A percentile compares a stretch with the other conserved stretches of the same genome.
These are phyloP conservation scores for Chaetomium tenue DNA, from an alignment of 495 filamentous ascomycete genomes.

Conservation along the genomic window DNA sequence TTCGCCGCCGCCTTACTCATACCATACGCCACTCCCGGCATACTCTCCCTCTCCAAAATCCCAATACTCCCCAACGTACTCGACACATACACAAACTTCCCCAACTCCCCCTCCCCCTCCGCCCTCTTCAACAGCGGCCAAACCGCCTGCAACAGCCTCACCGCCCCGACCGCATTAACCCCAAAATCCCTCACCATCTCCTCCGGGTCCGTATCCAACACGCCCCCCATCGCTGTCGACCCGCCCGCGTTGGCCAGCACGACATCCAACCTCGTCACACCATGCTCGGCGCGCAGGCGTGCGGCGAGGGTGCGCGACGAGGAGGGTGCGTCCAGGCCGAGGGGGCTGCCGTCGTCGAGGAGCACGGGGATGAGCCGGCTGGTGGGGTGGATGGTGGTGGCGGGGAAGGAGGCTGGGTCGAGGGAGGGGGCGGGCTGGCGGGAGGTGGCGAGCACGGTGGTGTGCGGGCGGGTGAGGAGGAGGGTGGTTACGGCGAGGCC, in stretches of 20 bases:
- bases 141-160: constrained; percentile 33
- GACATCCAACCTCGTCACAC: constrained; percentile 46
- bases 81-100: constrained; percentile 38
- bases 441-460: constrained; percentile 49
- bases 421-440: constrained; percentile 37
- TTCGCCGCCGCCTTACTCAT: constrained; percentile 36
- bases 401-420: constrained; percentile 28
- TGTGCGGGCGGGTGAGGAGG: constrained; percentile 45
- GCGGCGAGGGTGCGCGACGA: constrained; percentile 31
- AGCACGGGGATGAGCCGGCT: constrained; percentile 39
- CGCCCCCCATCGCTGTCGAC: constrained; percentile 23
- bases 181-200: constrained; percentile 30
- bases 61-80: constrained; percentile 39
- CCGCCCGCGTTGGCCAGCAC: constrained; percentile 54
- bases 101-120: background rate
- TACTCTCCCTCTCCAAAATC: constrained; percentile 22
- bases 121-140: constrained; percentile 31
- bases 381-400: constrained; percentile 27
- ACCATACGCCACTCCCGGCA: constrained; percentile 31
- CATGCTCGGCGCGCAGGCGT: constrained; percentile 24
- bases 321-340: no score
- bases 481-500: constrained; percentile 43
- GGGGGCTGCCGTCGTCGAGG: constrained; percentile 33
- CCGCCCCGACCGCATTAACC: constrained; percentile 35
- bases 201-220: constrained; percentile 17